phyloP scores from a whole-genome alignment of 1,284 basidiomycete genomes.

The Apiotrichum siamense region DNA sequence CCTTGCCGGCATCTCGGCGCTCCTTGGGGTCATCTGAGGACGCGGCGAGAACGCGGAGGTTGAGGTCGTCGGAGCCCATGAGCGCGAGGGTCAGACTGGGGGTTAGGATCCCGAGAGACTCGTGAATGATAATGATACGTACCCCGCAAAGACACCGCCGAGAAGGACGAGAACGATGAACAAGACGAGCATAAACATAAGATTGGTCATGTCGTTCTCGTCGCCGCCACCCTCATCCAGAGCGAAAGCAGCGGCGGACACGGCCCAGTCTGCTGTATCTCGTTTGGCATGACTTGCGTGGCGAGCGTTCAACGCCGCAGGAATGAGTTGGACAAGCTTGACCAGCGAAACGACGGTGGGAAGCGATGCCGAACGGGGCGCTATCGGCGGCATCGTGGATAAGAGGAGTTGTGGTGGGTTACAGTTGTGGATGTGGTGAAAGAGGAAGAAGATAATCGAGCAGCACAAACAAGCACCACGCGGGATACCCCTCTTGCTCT shows the following conservation, averaged over 20 bases:
- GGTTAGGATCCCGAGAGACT: not conserved
- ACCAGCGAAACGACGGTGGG: slow-evolving; percentile 37
- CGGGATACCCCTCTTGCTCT: too few relatives aligned
- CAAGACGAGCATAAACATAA: slow-evolving; percentile 64
- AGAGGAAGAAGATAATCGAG: not conserved
- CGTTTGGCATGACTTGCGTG: slow-evolving; percentile 9
- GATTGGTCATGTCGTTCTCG: slow-evolving; percentile 40
- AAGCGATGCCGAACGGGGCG: slow-evolving; percentile 11
- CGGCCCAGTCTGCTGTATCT: not conserved
- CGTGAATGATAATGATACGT: slow-evolving; percentile 30
- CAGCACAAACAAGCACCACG: too few relatives aligned
- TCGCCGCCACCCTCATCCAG: slow-evolving; percentile 20
- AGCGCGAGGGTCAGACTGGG: slow-evolving; percentile 71
- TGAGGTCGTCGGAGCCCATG: slow-evolving; percentile 91
- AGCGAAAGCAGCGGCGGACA: not conserved
- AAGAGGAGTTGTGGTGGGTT: not conserved
- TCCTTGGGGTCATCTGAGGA: slow-evolving; percentile 69
- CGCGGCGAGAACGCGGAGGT: slow-evolving; percentile 74
- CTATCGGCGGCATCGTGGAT: slow-evolving; percentile 18
- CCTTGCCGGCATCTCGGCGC: slow-evolving; percentile 64
- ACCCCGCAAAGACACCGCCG: slow-evolving; percentile 84
- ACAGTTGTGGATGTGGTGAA: not conserved
- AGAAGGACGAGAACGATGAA: slow-evolving; percentile 63
- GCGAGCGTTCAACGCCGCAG: slow-evolving; percentile 6
- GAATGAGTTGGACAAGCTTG: slow-evolving; percentile 31